Base-by-base conservation (phyloP, 2,329 filamentous ascomycete genomes). In the Drechslera avenae region DNA sequence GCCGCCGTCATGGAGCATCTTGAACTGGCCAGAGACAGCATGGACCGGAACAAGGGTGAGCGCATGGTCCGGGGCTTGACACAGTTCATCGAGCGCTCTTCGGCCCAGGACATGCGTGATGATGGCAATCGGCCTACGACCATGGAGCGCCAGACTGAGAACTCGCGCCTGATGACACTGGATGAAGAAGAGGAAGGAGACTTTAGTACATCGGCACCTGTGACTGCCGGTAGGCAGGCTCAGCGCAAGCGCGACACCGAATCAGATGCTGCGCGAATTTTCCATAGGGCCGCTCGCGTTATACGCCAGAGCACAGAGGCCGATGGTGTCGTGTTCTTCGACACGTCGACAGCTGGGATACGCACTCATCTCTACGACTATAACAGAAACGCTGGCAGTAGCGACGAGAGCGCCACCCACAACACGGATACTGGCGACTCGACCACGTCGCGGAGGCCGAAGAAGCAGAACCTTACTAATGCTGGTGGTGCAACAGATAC, bases 281-380 rank as follows among this genome's bases (percentile, higher is more conserved):
- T 71, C 35, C 67, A 71, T 28, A 49, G 69, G n/a, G 71, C 71
- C 8, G 69, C 69, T 10, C 66, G 66, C 14, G 69, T 72, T 21
- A 68, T 73, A 33, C 66, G 68, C 6, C 62, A 73, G 30, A 68
- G 63, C 3, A 69, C 62, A 8, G 58, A 66, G 14, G 59, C 68
- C 2, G 69, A 72, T 35, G 71, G 71, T n/a, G 67, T 69, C 1
- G 60, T 71, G 3, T 72, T 73, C 47, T 72, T 72, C 14, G 69
- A 72, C 35, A 68, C 68, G 17, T 68, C 68, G 6, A 59, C 67
- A 10, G 64, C 66, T 40, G 56, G 63, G 18, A 65, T 71, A 39
- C 62, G 57, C 35, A 60, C 54, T 19, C 57, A 65, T 19, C 55
- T 63, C 4, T 62, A 64, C 23, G 60, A 65, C 10, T 56, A 59